phyloP scores from a whole-genome alignment of 2,329 filamentous ascomycete genomes.

The Ophiostoma himal-ulmi region DNA sequence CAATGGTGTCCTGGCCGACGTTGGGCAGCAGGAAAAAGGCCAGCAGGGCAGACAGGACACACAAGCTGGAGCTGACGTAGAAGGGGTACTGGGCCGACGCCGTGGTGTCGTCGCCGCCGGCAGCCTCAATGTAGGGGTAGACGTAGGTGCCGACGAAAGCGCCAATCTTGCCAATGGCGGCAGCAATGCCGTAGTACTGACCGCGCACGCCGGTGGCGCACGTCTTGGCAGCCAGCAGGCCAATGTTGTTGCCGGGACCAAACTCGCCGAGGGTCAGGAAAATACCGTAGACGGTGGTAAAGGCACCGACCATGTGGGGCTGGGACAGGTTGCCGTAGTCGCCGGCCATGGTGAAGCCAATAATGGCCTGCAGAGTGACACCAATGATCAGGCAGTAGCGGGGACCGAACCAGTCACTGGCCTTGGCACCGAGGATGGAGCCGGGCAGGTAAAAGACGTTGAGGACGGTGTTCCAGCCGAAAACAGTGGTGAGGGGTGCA shows the following conservation, averaged over 20 bases:
- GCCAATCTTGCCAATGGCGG: slow-evolving; percentile 67
- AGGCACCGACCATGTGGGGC: slow-evolving; percentile 62
- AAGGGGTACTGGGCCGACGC: slow-evolving; percentile 78
- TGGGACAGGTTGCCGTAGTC: slow-evolving; percentile 66
- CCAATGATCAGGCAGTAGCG: slow-evolving; percentile 66
- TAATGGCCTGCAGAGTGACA: slow-evolving; percentile 64
- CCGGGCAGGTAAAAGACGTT: slow-evolving; percentile 88
- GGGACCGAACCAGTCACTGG: slow-evolving; percentile 74
- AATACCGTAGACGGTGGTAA: slow-evolving; percentile 73
- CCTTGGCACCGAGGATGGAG: slow-evolving; percentile 67
- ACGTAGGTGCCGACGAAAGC: slow-evolving; percentile 84
- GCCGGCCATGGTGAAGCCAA: slow-evolving; percentile 86
- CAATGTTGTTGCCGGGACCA: slow-evolving; percentile 88
- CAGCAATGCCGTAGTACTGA: slow-evolving; percentile 66
- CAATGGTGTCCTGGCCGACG: slow-evolving; percentile 81
- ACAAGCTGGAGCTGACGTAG: slow-evolving; percentile 73
- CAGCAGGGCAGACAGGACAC: slow-evolving; percentile 65
- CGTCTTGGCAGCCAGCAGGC: slow-evolving; percentile 78
- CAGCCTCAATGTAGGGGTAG: slow-evolving; percentile 65
- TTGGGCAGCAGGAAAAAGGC: slow-evolving; percentile 64
- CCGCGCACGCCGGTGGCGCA: slow-evolving; percentile 84
- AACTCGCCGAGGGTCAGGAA: slow-evolving; percentile 74
- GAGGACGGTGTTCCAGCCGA: slow-evolving; percentile 84
- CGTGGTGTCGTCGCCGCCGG: slow-evolving; percentile 47
- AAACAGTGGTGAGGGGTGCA: slow-evolving; percentile 62